These are phyloP conservation scores for Aspergillus fumigatiaffinis DNA, from an alignment of 2,329 filamentous ascomycete genomes.

Conservation along the genomic window DNA sequence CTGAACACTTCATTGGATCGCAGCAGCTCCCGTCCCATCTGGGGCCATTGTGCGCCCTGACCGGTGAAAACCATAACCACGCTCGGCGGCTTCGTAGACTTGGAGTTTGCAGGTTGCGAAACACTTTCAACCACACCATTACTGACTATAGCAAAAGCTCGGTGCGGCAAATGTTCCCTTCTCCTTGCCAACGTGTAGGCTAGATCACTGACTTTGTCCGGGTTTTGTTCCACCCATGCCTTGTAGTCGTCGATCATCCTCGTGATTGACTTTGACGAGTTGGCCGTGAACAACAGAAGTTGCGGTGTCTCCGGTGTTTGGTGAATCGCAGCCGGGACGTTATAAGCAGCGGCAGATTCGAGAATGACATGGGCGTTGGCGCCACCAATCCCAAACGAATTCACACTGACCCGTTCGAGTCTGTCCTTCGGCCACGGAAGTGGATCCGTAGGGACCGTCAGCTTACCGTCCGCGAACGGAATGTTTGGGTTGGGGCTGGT, in stretches of 20 bases:
- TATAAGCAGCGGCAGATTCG: neutral
- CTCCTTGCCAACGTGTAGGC: conserved; percentile 20
- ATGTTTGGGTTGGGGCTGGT: conserved; percentile 18
- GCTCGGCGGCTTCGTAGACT: neutral
- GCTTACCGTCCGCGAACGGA: neutral
- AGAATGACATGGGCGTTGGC: conserved; percentile 4
- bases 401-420: conserved; percentile 18
- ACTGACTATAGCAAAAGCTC: conserved; percentile 8
- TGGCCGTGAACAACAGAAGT: conserved; percentile 21
- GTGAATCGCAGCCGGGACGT: neutral
- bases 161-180: conserved; percentile 15
- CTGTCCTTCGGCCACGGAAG: conserved; percentile 15
- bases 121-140: neutral
- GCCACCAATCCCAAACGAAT: conserved; percentile 22
- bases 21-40: conserved; percentile 14
- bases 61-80: conserved; percentile 18
- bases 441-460: conserved; percentile 6
- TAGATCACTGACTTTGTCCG: conserved; percentile 9
- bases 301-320: conserved; percentile 1
- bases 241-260: conserved; percentile 14
- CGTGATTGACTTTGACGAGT: conserved; percentile 20
- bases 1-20: neutral
- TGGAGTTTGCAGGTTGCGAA: neutral
- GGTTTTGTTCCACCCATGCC: conserved; percentile 17
- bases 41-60: conserved; percentile 18